These are phyloP conservation scores for Cercospora berteroae DNA, from an alignment of 2,329 filamentous ascomycete genomes.

Conservation along the genomic window DNA sequence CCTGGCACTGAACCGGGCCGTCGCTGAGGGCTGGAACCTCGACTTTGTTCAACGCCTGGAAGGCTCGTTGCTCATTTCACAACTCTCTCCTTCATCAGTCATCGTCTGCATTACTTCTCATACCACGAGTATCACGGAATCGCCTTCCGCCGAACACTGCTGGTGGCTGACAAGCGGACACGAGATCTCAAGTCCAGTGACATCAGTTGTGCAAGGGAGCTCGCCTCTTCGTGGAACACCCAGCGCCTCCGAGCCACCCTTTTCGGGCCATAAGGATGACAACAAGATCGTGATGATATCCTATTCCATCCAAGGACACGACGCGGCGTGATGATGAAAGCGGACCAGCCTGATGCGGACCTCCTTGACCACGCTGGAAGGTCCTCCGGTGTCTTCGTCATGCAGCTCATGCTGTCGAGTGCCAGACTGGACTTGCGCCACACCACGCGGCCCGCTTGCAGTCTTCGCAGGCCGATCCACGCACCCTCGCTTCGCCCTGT, in stretches of 20 bases:
- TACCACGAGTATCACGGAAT: not conserved
- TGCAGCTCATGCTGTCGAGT: not conserved
- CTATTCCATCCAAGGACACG: not conserved
- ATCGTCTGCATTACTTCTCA: not conserved
- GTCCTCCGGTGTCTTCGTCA: constrained; percentile 5
- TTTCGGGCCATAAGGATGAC: not conserved
- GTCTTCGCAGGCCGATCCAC: constrained; percentile 6
- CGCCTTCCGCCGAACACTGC: not conserved
- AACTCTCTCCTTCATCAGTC: not conserved
- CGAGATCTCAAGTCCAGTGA: not conserved
- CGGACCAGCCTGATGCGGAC: not conserved
- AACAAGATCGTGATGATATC: not conserved
- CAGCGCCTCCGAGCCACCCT: not conserved
- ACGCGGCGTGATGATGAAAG: not conserved
- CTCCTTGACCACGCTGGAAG: not conserved
- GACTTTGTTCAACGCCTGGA: not conserved
- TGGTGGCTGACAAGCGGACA: not conserved
- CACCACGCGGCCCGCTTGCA: constrained; percentile 15
- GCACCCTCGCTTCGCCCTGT: constrained; percentile 9
- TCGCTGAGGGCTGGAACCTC: not conserved
- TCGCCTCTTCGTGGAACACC: not conserved
- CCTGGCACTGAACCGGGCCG: not conserved
- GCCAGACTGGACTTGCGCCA: constrained; percentile 10
- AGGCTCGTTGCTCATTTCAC: not conserved
- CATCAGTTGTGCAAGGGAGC: constrained; percentile 2